Evolutionary conservation across 176 grass and related monocot species (phyloP).

Genomic region (Secale cereale): DNA sequence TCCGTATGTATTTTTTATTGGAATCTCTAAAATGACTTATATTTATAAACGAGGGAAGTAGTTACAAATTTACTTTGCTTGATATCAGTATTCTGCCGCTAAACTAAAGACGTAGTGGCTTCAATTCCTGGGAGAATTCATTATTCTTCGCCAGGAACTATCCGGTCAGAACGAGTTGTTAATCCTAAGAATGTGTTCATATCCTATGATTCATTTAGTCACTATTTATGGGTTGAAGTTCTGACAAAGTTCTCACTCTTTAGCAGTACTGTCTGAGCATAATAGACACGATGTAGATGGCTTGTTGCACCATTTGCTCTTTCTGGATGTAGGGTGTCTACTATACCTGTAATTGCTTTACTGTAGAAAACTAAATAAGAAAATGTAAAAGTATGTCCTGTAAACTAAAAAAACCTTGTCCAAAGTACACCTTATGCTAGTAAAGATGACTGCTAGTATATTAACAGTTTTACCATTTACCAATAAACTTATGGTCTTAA

Average conservation of each 20-base stretch:
- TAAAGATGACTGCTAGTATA: background rate
- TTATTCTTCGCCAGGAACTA: slow-evolving; percentile 79
- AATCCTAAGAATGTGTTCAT: background rate
- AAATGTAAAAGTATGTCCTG: background rate
- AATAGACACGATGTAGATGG: too few species aligned
- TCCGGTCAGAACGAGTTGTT: slow-evolving; percentile 43
- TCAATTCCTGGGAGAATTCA: slow-evolving; percentile 84
- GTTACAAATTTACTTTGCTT: too few species aligned
- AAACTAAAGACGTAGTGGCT: slow-evolving; percentile 62
- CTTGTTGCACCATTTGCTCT: background rate
- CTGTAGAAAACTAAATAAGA: background rate
- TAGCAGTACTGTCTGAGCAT: too few species aligned
- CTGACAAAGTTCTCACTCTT: too few species aligned
- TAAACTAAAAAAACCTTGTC: background rate
- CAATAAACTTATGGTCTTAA: background rate
- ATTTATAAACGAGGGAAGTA: too few species aligned
- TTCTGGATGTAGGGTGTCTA: too few species aligned
- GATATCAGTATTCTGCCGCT: too few species aligned
- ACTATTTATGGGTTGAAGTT: background rate
- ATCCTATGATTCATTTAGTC: too few species aligned
- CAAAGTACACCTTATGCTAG: background rate
- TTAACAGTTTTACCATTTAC: background rate
- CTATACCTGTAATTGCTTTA: background rate
- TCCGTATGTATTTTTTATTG: too few species aligned
- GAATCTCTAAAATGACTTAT: too few species aligned